Evolutionary conservation across 148 eudicot species (phyloP), one percentile per base, ranked within the genome.

Genomic region (Fagopyrum homotropicum): DNA sequence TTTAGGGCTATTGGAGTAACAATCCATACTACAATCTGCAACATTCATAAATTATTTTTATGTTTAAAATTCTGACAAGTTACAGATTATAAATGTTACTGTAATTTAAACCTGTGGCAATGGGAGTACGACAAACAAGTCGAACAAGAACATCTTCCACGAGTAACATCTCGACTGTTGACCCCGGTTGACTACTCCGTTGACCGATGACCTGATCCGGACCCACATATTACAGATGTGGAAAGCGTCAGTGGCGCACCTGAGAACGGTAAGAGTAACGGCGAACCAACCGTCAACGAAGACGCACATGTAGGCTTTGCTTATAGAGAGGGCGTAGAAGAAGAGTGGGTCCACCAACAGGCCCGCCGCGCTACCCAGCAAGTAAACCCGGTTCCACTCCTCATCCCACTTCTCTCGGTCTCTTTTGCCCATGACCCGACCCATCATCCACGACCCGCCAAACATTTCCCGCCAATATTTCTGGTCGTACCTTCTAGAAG

Each of bases 271-370:
- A 35, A 95, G 88, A 46, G 88, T 84, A 56, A 88, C 73, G 44
- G 91, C 88, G 63, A 92, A 88, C 99, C 99, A 95, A 73, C 97
- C 99, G 57, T 95, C 99, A 2, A 95, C 89, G 69, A 92, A 95
- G 29, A 95, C 81, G 75, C 94, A 87, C 85, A 95, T 78, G 79
- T 88, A 89, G 7, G 77, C 73, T 8, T 90, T 91, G 54, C 92
- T 92, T 9, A 95, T 87, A 0, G 97, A 92, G 11, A 95, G 84
- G 1, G 96, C 82, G 72, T 95, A 95, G 83, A 95, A 89, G 75
- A 95, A 95, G 19, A 95, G 82, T 0, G 99, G 99, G 77, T 95
- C 99, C 17, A 95, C 88, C 35, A 95, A 92, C 3, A 95, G 83
- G 0, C 99, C 99, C 0, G 84, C 66, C 22, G 93, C 92, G 74